Evolutionary conservation across 345 rosid genomes (phyloP).

Genomic region (Cardamine resedifolia): DNA sequence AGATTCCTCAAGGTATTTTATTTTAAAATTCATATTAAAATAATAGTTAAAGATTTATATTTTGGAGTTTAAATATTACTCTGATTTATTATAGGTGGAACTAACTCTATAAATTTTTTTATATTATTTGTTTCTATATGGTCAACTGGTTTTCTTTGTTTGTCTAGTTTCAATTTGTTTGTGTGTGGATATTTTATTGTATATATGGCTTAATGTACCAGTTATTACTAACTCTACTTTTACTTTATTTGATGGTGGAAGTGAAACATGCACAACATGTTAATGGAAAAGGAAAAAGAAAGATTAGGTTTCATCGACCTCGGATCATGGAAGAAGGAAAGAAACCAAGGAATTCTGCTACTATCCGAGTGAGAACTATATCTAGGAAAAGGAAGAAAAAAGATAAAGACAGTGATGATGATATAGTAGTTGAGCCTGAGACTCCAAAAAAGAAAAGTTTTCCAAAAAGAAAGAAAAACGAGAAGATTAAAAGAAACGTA

Average conservation of each 20-base stretch:
- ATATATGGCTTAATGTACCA: too few relatives aligned
- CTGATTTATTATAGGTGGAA: not conserved
- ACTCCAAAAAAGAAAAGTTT: slow-evolving; percentile 27
- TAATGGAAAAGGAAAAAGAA: not conserved
- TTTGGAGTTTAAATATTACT: not conserved
- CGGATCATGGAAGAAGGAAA: slow-evolving; percentile 24
- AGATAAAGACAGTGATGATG: not conserved
- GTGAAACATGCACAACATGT: not conserved
- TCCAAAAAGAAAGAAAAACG: slow-evolving; percentile 1
- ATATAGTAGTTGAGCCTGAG: not conserved
- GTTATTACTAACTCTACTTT: too few relatives aligned
- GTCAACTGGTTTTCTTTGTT: too few relatives aligned
- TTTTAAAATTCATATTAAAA: not conserved
- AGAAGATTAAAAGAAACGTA: not conserved
- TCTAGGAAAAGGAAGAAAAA: slow-evolving; percentile 4
- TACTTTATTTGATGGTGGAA: not conserved
- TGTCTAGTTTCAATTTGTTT: too few relatives aligned
- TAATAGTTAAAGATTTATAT: not conserved
- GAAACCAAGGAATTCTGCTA: slow-evolving; percentile 1
- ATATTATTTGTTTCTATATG: not conserved
- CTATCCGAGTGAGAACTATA: slow-evolving; percentile 7
- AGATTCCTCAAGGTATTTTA: not conserved
- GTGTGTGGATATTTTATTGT: too few relatives aligned
- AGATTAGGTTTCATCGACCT: slow-evolving; percentile 15
- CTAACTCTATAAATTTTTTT: not conserved